Conservation (phyloP, 2,329 filamentous ascomycete species). For the Cladosporium sp. region DNA sequence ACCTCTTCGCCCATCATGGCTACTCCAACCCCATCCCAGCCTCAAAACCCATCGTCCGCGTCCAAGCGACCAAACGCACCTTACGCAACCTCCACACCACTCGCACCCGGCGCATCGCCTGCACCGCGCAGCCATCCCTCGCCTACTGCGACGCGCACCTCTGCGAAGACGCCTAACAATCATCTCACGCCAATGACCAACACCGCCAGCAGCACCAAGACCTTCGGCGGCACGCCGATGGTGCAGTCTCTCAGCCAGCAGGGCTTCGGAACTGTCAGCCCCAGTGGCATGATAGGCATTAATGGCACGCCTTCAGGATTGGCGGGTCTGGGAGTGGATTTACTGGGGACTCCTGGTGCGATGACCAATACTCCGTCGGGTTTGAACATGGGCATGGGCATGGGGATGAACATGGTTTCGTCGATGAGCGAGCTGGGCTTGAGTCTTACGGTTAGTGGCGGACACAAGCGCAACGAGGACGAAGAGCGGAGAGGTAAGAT, state of each 20-base stretch:
- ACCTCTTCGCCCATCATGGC: conserved; percentile 25
- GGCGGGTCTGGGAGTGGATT: conserved; percentile 31
- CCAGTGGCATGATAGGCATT: conserved; percentile 26
- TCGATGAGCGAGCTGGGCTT: conserved; percentile 46
- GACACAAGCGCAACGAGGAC: conserved; percentile 47
- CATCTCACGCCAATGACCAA: conserved; percentile 32
- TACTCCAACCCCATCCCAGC: conserved; percentile 28
- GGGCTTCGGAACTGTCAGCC: conserved; percentile 29
- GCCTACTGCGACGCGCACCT: conserved; percentile 31
- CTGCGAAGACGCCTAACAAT: conserved; percentile 41
- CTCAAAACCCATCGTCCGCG: conserved; percentile 28
- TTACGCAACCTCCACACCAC: conserved; percentile 34
- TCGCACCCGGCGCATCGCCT: conserved; percentile 45
- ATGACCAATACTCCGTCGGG: conserved; percentile 36
- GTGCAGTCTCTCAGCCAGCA: conserved; percentile 34
- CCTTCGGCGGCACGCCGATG: conserved; percentile 36
- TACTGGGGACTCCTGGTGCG: conserved; percentile 42
- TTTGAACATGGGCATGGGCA: not conserved
- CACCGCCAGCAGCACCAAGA: conserved; percentile 29
- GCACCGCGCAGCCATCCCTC: conserved; percentile 34
- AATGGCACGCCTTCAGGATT: conserved; percentile 32
- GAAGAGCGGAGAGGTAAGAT: conserved; percentile 55
- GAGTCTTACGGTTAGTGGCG: conserved; percentile 37
- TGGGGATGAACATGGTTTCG: conserved; percentile 41
- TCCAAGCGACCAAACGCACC: conserved; percentile 31